These are phyloP conservation scores for Wickerhamiella qilinensis DNA, from an alignment of 805 yeast species.

Conservation along the genomic window DNA sequence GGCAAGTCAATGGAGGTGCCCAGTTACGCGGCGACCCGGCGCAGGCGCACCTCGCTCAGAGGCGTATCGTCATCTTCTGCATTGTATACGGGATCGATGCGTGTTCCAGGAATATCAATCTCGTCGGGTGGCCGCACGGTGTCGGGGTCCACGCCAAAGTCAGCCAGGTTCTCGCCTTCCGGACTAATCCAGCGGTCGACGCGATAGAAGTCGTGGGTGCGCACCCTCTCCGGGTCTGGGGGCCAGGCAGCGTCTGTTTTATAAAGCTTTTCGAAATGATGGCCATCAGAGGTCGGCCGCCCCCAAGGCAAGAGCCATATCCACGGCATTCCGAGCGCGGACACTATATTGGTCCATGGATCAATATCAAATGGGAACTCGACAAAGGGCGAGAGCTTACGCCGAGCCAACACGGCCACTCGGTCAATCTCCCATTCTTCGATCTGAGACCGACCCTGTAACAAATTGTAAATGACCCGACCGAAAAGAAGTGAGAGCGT, in stretches of 20 bases:
- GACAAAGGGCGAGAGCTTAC: slow-evolving; percentile 12
- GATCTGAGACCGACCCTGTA: slow-evolving; percentile 69
- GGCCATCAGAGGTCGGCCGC: slow-evolving; percentile 43
- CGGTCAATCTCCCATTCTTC: slow-evolving; percentile 89
- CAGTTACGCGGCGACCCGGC: neutral
- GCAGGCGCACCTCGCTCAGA: slow-evolving; percentile 3
- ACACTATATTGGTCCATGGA: slow-evolving; percentile 33
- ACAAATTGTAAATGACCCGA: slow-evolving; percentile 40
- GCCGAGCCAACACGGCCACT: slow-evolving; percentile 44
- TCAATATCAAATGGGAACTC: slow-evolving; percentile 79
- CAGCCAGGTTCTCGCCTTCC: slow-evolving; percentile 70
- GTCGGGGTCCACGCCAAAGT: slow-evolving; percentile 75
- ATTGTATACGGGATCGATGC: slow-evolving; percentile 11
- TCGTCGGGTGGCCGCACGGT: slow-evolving; percentile 25
- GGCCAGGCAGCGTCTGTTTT: slow-evolving; percentile 56
- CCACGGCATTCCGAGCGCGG: slow-evolving; percentile 42
- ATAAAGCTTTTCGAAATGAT: slow-evolving; percentile 39
- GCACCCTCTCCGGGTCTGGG: slow-evolving; percentile 35
- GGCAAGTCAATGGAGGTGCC: no score
- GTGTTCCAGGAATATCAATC: neutral
- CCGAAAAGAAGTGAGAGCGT: slow-evolving; percentile 43
- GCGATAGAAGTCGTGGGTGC: slow-evolving; percentile 19
- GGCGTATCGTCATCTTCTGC: slow-evolving; percentile 8
- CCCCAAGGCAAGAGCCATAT: slow-evolving; percentile 64
- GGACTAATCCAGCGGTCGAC: slow-evolving; percentile 52